Percentiles rank a stretch among this genome's conserved stretches.
Evolutionary conservation across 768 basidiomycete species (phyloP).

Genomic region (Rhodotorula diobovata): DNA sequence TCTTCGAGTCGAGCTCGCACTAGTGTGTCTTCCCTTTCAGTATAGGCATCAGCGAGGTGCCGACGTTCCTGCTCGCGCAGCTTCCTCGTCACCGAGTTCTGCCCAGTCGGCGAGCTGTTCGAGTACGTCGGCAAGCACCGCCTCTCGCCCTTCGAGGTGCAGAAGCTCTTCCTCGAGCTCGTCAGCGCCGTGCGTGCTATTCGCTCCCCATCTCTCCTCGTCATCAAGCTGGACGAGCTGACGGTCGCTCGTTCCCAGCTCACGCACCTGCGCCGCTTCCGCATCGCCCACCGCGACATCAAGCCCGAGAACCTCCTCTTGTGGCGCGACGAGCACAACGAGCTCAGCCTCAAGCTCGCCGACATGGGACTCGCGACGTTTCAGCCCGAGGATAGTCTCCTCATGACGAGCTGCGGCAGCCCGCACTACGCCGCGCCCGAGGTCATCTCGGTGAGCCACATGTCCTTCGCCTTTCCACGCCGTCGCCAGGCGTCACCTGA

Average conservation of each 20-base stretch:
- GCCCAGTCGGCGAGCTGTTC: conserved; percentile 90
- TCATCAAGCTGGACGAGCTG: neutral
- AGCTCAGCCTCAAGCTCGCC: conserved; percentile 69
- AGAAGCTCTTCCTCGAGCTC: conserved; percentile 87
- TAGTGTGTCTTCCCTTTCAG: conserved; percentile 54
- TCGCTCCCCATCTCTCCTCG: neutral
- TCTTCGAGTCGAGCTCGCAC: conserved; percentile 88
- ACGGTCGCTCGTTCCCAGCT: neutral
- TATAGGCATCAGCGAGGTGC: conserved; percentile 1
- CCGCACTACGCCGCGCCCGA: conserved; percentile 95
- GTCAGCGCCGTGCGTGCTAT: conserved; percentile 73
- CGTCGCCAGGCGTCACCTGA: too few relatives aligned
- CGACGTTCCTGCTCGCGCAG: conserved; percentile 44
- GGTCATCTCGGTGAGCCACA: conserved; percentile 56
- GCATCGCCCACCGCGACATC: conserved; percentile 87
- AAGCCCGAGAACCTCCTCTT: conserved; percentile 92
- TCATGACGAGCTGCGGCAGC: conserved; percentile 84
- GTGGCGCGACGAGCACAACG: conserved; percentile 62
- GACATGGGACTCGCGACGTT: conserved; percentile 98
- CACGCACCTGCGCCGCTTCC: conserved; percentile 56
- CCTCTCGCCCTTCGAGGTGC: conserved; percentile 65
- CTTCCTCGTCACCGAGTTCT: conserved; percentile 83
- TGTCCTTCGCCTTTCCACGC: neutral
- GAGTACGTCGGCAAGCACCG: conserved; percentile 77
- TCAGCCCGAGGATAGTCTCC: conserved; percentile 61